These are phyloP conservation scores for Seiridium cupressi DNA, from an alignment of 2,329 filamentous ascomycete genomes.

Conservation along the genomic window DNA sequence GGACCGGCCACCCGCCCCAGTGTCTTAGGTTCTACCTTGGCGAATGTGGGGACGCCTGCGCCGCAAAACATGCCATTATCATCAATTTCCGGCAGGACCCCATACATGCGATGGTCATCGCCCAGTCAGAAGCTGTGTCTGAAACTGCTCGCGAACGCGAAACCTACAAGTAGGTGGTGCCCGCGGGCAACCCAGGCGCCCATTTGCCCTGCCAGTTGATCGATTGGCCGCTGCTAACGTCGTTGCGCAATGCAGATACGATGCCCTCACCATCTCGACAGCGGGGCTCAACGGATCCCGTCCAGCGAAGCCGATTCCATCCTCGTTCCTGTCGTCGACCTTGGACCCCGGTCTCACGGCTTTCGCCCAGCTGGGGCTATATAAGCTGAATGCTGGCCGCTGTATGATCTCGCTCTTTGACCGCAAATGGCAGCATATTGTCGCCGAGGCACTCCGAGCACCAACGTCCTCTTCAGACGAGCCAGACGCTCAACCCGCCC, in stretches of 20 bases:
- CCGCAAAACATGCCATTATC: too few species aligned
- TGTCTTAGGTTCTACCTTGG: too few species aligned
- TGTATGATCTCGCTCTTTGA: conserved; percentile 52
- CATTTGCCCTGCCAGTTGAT: background rate
- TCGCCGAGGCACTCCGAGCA: conserved; percentile 48
- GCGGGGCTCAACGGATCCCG: background rate
- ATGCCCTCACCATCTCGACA: conserved; percentile 4
- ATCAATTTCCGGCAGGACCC: too few species aligned
- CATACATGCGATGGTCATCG: background rate
- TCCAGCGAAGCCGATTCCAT: background rate
- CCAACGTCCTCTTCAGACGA: conserved; percentile 18
- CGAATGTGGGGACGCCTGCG: too few species aligned
- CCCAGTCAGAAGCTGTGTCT: background rate
- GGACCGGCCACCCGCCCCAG: too few species aligned
- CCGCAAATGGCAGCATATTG: conserved; percentile 42
- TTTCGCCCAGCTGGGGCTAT: conserved; percentile 47
- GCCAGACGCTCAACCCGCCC: conserved; percentile 1
- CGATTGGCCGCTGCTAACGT: background rate
- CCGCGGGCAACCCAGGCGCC: too few species aligned
- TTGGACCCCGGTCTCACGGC: conserved; percentile 41
- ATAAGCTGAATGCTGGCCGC: conserved; percentile 38
- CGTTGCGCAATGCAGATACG: background rate
- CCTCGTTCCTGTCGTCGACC: background rate
- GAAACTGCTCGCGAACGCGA: conserved; percentile 6
- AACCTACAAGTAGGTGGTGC: background rate